Conservation (phyloP, 2,329 filamentous ascomycete genomes). For the Aspergillus sp. region DNA sequence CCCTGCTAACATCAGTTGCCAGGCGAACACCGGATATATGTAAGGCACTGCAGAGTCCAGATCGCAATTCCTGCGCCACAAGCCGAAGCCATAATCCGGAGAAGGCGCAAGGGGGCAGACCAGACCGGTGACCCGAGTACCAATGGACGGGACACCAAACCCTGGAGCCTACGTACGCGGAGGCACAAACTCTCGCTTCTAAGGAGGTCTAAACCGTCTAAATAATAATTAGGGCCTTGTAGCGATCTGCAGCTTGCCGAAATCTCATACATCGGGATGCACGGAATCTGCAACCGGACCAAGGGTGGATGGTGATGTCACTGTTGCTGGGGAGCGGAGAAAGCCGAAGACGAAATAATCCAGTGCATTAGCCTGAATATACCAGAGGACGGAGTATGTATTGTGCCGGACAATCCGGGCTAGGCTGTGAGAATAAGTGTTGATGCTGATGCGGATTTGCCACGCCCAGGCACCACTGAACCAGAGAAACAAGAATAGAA, state of each 20-base stretch:
- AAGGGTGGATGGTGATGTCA: constrained; percentile 6
- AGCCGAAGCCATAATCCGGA: background rate
- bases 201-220: background rate
- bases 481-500: background rate
- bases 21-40: background rate
- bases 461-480: background rate
- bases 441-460: background rate
- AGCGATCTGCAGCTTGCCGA: constrained; percentile 1
- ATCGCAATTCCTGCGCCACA: background rate
- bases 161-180: too few relatives aligned
- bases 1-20: constrained; percentile 3
- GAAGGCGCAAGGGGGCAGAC: background rate
- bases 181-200: background rate
- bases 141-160: background rate
- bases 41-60: background rate
- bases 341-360: background rate
- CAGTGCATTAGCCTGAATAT: too few relatives aligned
- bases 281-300: constrained; percentile 2
- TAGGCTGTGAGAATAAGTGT: too few relatives aligned
- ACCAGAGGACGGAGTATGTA: background rate
- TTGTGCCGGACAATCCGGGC: too few relatives aligned
- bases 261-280: constrained; percentile 2
- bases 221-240: background rate
- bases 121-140: background rate
- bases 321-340: constrained; percentile 1